phyloP scores from a whole-genome alignment of 108 stramenopile species.

The Nannochloropsis salina region DNA sequence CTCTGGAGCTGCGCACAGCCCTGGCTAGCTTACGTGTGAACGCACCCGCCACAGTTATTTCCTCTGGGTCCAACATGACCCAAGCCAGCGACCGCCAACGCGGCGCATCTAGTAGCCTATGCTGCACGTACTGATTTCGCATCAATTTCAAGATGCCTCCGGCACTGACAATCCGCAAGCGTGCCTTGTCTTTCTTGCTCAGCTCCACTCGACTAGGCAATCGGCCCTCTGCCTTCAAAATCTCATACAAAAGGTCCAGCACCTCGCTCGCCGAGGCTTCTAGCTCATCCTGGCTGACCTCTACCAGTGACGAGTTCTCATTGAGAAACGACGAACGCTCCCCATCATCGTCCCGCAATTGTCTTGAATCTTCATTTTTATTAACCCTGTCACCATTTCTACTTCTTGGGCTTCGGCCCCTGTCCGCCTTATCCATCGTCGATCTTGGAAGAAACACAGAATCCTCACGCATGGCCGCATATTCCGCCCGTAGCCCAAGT shows the following conservation, averaged over 20 bases:
- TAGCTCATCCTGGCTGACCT: neutral
- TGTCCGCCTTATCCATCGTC: neutral
- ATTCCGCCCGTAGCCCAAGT: neutral
- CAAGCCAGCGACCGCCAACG: conserved; percentile 44
- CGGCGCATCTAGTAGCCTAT: conserved; percentile 21
- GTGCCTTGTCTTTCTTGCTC: conserved; percentile 18
- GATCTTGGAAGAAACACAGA: neutral
- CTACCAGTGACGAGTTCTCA: neutral
- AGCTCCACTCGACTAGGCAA: conserved; percentile 26
- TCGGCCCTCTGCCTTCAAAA: conserved; percentile 34
- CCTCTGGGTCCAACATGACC: conserved; percentile 37
- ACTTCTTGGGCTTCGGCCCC: neutral
- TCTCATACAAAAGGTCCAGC: conserved; percentile 21
- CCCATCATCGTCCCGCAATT: neutral
- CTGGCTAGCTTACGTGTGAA: conserved; percentile 29
- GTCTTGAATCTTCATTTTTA: neutral
- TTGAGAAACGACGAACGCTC: neutral
- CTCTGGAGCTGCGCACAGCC: conserved; percentile 20
- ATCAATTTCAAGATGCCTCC: conserved; percentile 23
- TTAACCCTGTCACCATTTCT: neutral
- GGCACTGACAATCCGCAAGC: conserved; percentile 27
- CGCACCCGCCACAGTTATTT: conserved; percentile 21
- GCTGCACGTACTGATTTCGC: neutral
- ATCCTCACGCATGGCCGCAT: neutral
- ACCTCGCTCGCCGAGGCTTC: neutral